Conservation (phyloP, 1,139 yeast species). For the Sugiyamaella neomexicana region DNA sequence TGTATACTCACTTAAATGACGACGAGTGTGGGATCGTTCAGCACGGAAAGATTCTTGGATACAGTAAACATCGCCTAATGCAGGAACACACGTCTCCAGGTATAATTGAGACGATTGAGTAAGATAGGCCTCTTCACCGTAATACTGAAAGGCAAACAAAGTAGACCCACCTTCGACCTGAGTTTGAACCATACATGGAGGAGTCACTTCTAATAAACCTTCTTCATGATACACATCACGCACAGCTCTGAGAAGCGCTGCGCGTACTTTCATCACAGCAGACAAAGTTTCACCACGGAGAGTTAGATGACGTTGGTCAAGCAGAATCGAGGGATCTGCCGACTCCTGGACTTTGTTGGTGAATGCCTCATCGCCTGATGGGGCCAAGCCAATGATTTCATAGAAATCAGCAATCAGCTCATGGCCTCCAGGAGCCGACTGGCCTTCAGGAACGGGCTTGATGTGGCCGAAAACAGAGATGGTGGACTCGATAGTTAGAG, state of each 20-base stretch:
- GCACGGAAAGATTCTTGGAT: slow-evolving; percentile 99
- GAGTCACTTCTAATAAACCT: slow-evolving; percentile 85
- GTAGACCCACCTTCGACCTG: slow-evolving; percentile 99
- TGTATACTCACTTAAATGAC: slow-evolving; percentile 96
- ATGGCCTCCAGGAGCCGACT: slow-evolving; percentile 96
- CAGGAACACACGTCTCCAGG: slow-evolving; percentile 93
- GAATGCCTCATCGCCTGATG: slow-evolving; percentile 93
- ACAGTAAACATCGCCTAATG: slow-evolving; percentile 96
- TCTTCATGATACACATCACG: slow-evolving; percentile 78
- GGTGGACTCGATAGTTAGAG: slow-evolving; percentile 86
- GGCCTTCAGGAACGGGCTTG: slow-evolving; percentile 88
- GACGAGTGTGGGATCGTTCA: slow-evolving; percentile 97
- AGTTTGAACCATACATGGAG: slow-evolving; percentile 99
- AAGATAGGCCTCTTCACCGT: slow-evolving; percentile 94
- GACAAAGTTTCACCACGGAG: slow-evolving; percentile 94
- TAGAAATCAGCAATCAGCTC: slow-evolving; percentile 90
- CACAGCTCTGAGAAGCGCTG: slow-evolving; percentile 67
- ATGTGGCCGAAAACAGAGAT: slow-evolving; percentile 77
- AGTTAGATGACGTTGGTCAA: slow-evolving; percentile 93
- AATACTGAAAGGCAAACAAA: slow-evolving; percentile 86
- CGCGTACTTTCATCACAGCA: slow-evolving; percentile 95
- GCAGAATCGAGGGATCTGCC: slow-evolving; percentile 87
- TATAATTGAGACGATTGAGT: slow-evolving; percentile 98
- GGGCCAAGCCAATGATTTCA: slow-evolving; percentile 87
- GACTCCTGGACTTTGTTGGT: slow-evolving; percentile 91